Evolutionary conservation across 1,284 basidiomycete genomes (phyloP).

Genomic region (Sporisorium reilianum): DNA sequence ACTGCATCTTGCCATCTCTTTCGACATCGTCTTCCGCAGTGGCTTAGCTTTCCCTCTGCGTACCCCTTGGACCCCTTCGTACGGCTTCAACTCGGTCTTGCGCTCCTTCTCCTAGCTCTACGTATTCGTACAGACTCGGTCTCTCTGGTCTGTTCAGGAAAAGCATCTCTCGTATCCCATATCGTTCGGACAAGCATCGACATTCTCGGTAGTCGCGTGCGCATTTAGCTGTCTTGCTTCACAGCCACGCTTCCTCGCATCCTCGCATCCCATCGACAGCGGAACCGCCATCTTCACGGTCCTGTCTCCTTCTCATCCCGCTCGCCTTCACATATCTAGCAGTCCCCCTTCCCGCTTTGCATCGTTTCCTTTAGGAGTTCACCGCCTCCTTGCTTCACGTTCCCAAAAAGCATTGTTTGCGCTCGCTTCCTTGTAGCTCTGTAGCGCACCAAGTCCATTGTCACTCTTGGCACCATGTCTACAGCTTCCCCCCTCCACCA

Average conservation of each 20-base stretch:
- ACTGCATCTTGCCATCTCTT: not conserved
- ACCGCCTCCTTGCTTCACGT: not conserved
- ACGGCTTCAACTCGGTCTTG: not conserved
- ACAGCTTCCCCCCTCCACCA: conserved; percentile 55
- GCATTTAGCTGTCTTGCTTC: conserved; percentile 20
- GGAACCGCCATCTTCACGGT: not conserved
- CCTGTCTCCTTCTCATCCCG: not conserved
- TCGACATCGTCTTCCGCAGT: conserved; percentile 1
- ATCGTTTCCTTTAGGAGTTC: not conserved
- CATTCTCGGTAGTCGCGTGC: conserved; percentile 1
- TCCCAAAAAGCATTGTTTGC: not conserved
- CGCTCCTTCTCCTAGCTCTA: conserved; percentile 3
- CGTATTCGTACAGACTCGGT: conserved; percentile 9
- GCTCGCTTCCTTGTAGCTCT: conserved; percentile 1
- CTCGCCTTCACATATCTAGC: not conserved
- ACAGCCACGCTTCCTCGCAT: not conserved
- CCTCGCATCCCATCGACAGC: conserved; percentile 1
- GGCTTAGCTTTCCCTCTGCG: not conserved
- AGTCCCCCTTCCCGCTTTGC: not conserved
- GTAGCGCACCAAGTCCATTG: not conserved
- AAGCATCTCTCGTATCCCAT: conserved; percentile 12
- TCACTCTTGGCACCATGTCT: conserved; percentile 31
- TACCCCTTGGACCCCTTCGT: not conserved
- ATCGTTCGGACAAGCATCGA: conserved; percentile 28
- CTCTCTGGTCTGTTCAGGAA: conserved; percentile 8